phyloP scores from a whole-genome alignment of 2,329 filamentous ascomycete genomes.

The Chrysoporthe puriensis region DNA sequence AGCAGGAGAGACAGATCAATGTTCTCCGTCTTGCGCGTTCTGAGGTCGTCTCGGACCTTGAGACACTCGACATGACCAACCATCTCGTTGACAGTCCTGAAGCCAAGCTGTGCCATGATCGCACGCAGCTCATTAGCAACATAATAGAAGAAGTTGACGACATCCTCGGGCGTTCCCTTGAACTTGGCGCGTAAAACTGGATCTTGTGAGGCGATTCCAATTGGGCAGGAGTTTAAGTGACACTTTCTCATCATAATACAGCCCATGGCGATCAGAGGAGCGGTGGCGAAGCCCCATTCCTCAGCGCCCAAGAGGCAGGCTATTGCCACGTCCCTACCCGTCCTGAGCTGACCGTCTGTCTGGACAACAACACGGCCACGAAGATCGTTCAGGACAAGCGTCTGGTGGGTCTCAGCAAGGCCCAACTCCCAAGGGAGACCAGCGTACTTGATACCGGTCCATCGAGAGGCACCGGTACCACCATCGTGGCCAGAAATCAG shows the following conservation, averaged over 20 bases:
- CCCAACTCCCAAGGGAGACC: slow-evolving; percentile 96
- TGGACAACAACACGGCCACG: slow-evolving; percentile 95
- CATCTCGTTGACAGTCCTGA: slow-evolving; percentile 97
- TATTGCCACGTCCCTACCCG: slow-evolving; percentile 90
- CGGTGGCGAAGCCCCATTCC: slow-evolving; percentile 95
- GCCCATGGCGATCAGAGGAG: slow-evolving; percentile 93
- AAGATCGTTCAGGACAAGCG: slow-evolving; percentile 91
- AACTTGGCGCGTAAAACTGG: slow-evolving; percentile 95
- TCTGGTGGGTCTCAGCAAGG: slow-evolving; percentile 96
- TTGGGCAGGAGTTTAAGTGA: slow-evolving; percentile 58
- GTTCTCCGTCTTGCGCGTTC: slow-evolving; percentile 87
- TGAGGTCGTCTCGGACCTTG: slow-evolving; percentile 84
- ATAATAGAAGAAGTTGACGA: slow-evolving; percentile 99
- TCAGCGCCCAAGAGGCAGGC: slow-evolving; percentile 96
- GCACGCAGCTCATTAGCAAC: slow-evolving; percentile 93
- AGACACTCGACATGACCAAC: slow-evolving; percentile 88
- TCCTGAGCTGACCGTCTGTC: slow-evolving; percentile 92
- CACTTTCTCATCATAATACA: slow-evolving; percentile 94
- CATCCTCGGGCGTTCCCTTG: slow-evolving; percentile 87
- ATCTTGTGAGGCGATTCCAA: slow-evolving; percentile 94
- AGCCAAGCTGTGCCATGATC: slow-evolving; percentile 94
- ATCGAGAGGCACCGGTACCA: slow-evolving; percentile 93
- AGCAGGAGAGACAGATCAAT: slow-evolving; percentile 92
- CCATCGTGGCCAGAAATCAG: slow-evolving; percentile 96
- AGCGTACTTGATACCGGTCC: slow-evolving; percentile 98